phyloP scores from a whole-genome alignment of 495 filamentous ascomycete genomes.

The Aspergillus steynii region DNA sequence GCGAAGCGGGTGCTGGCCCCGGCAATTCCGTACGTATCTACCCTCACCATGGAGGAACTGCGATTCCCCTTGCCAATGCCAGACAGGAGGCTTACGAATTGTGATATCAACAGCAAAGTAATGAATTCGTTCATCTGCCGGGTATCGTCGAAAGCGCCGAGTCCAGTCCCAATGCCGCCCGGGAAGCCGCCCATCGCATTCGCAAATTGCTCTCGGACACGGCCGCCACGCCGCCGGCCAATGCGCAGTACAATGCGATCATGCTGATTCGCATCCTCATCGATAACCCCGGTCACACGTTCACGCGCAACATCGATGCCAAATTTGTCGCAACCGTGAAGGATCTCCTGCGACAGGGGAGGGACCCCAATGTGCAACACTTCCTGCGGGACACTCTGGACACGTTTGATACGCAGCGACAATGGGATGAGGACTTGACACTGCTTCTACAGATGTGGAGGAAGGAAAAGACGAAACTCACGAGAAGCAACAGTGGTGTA shows the following conservation, averaged over 20 bases:
- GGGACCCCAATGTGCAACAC: constrained; percentile 75
- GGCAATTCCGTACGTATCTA: constrained; percentile 55
- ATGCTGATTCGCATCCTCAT: constrained; percentile 92
- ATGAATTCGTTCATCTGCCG: constrained; percentile 92
- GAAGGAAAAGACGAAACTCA: constrained; percentile 67
- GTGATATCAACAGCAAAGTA: constrained; percentile 52
- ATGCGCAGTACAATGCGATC: constrained; percentile 90
- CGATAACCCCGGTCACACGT: constrained; percentile 88
- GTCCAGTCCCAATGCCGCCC: constrained; percentile 81
- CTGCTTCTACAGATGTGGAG: constrained; percentile 79
- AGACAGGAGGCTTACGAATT: background rate
- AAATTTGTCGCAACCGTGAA: constrained; percentile 78
- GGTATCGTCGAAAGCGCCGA: constrained; percentile 93
- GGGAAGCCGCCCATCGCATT: constrained; percentile 72
- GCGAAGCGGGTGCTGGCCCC: constrained; percentile 69
- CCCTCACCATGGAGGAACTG: background rate
- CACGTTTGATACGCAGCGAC: constrained; percentile 65
- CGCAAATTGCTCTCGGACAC: constrained; percentile 78
- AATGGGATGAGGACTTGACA: constrained; percentile 69
- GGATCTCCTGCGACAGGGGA: constrained; percentile 68
- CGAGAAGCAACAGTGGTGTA: constrained; percentile 7
- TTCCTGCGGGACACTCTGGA: constrained; percentile 85
- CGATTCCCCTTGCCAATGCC: background rate
- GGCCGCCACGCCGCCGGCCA: constrained; percentile 53
- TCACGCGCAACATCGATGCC: constrained; percentile 80